Evolutionary conservation across 352 stramenopile genomes (phyloP), one percentile per base, ranked within the genome.

Genomic region (Phytopythium delawarense): DNA sequence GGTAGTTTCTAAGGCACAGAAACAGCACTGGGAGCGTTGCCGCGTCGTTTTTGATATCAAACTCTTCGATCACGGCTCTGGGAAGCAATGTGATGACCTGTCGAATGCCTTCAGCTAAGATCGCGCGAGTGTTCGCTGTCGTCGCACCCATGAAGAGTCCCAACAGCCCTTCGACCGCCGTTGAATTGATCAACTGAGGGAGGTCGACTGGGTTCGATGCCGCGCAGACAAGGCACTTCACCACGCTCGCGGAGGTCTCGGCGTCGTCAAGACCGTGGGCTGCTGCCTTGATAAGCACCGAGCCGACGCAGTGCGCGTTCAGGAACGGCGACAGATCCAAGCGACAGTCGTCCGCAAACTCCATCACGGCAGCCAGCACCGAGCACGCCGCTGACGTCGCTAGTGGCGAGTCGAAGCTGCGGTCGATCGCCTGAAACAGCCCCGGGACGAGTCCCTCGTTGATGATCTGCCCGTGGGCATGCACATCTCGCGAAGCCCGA

Each of bases 321-420:
- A 88, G n/a, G 37, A 84, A 89, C 23, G 74, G 61, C 11, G 71
- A 71, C 7, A 92, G 28, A 54, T 91, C 84, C 25, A 91, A 59
- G 25, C 78, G 82, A 45, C 80, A 85, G 12, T 76, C 54, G 11
- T 65, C 52, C 4, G 83, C 79, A 69, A 89, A 89, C 18, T 78
- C 72, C 2, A 84, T 86, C 15, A 96, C 51, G 4, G 78, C 70
- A 30, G 91, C 88, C 7, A 97, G 65, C 5, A 97, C 83, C 9
- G 79, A 65, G 30, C 87, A 92, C 2, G 81, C 67, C 0, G 71
- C 65, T 0, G 63, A 61, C 15, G 75, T 65, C 1, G 87, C 76
- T 23, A 96, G 84, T 20, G 78, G 48, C 0, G 72, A 62, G 20
- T 79, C 81, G 12, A 63, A 66, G 30, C 91, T 81, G 28, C 81